Percentiles rank a stretch among this genome's conserved stretches.
Conservation (phyloP, 352 stramenopile species). For the Phytophthora nicotianae region DNA sequence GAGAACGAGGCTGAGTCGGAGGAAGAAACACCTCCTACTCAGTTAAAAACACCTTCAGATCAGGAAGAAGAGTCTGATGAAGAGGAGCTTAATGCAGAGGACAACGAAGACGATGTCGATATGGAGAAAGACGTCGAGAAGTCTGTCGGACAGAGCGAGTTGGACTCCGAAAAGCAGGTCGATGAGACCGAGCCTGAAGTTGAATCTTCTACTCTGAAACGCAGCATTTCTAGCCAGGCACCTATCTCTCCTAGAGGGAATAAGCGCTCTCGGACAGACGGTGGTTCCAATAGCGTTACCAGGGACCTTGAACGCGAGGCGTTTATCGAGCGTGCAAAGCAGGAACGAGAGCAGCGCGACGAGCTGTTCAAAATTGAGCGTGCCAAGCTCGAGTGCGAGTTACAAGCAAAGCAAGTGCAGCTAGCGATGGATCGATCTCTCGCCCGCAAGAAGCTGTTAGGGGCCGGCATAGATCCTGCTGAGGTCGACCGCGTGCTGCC, state of each 20-base stretch:
- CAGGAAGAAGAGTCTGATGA: constrained; percentile 17
- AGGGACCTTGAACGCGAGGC: constrained; percentile 27
- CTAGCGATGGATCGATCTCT: constrained; percentile 46
- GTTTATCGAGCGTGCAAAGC: constrained; percentile 27
- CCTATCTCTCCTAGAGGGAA: not conserved
- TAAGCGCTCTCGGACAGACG: constrained; percentile 18
- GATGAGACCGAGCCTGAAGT: not conserved
- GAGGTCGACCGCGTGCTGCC: constrained; percentile 56
- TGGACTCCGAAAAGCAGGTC: not conserved
- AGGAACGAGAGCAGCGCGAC: constrained; percentile 43
- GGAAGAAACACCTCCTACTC: constrained; percentile 11
- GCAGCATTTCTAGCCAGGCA: not conserved
- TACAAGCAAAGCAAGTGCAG: constrained; percentile 48
- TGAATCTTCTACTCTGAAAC: constrained; percentile 9
- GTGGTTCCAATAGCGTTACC: not conserved
- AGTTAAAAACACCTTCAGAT: constrained; percentile 16
- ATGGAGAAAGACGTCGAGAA: constrained; percentile 10
- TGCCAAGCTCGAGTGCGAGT: constrained; percentile 47
- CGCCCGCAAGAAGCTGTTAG: constrained; percentile 50
- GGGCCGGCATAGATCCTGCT: constrained; percentile 39
- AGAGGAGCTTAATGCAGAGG: constrained; percentile 4
- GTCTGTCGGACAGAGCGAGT: constrained; percentile 1
- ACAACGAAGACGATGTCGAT: constrained; percentile 3
- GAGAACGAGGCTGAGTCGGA: constrained; percentile 21
- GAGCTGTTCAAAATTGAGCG: constrained; percentile 54